Conservation (phyloP, 805 yeast species). For the Ogataea nakhonphanomensis region DNA sequence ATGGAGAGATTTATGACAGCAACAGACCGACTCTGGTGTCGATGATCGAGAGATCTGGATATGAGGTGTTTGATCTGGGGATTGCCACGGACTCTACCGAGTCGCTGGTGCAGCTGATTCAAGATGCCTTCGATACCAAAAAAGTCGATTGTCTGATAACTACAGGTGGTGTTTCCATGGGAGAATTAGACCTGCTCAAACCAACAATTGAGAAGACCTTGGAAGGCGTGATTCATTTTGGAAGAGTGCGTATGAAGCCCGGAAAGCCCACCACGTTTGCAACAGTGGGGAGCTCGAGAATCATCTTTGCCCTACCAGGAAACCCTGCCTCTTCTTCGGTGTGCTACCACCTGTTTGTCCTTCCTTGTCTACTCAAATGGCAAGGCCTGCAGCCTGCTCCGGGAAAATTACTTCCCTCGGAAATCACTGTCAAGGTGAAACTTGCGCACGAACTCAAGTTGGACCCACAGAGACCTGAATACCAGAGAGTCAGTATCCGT, state of each 20-base stretch:
- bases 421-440: slow-evolving; percentile 35
- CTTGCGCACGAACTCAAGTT: slow-evolving; percentile 33
- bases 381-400: slow-evolving; percentile 29
- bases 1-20: slow-evolving; percentile 49
- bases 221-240: slow-evolving; percentile 47
- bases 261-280: slow-evolving; percentile 61
- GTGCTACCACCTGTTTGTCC: slow-evolving; percentile 44
- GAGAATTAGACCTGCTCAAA: slow-evolving; percentile 49
- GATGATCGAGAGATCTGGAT: slow-evolving; percentile 35
- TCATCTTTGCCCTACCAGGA: slow-evolving; percentile 52
- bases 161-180: slow-evolving; percentile 61
- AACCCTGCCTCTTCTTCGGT: slow-evolving; percentile 55
- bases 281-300: slow-evolving; percentile 35
- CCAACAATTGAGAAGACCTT: slow-evolving; percentile 43
- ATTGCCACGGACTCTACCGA: slow-evolving; percentile 42
- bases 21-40: slow-evolving; percentile 46
- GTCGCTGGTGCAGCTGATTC: slow-evolving; percentile 26
- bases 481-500: slow-evolving; percentile 40
- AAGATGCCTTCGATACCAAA: slow-evolving; percentile 23
- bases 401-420: slow-evolving; percentile 20
- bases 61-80: slow-evolving; percentile 44
- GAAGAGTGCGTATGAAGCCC: slow-evolving; percentile 57
- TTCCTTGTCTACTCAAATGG: slow-evolving; percentile 40
- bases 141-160: slow-evolving; percentile 44
- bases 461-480: slow-evolving; percentile 49